Percentiles rank a stretch among this genome's conserved stretches.
Evolutionary conservation across 2,329 filamentous ascomycete species (phyloP).

Genomic region (Myriosclerotinia curreyana): DNA sequence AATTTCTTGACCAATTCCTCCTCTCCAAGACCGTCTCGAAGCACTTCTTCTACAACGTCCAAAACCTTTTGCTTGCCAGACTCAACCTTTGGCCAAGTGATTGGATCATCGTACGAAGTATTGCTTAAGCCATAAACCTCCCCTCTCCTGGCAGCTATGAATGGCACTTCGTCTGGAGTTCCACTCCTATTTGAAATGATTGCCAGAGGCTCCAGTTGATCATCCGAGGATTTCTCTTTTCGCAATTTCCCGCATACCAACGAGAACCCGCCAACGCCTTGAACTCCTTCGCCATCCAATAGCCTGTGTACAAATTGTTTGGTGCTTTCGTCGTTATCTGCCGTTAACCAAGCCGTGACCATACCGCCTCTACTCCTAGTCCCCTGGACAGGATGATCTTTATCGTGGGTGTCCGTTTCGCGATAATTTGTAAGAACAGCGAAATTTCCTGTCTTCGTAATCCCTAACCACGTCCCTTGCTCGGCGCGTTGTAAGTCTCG

Average conservation of each 20-base stretch:
- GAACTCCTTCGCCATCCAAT: slow-evolving; percentile 51
- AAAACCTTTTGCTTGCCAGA: slow-evolving; percentile 43
- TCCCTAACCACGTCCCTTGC: slow-evolving; percentile 64
- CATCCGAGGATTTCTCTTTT: slow-evolving; percentile 33
- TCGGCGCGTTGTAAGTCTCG: slow-evolving; percentile 60
- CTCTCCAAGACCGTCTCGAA: slow-evolving; percentile 44
- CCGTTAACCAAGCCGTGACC: slow-evolving; percentile 60
- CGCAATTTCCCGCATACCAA: slow-evolving; percentile 62
- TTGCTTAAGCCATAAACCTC: slow-evolving; percentile 62
- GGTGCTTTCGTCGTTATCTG: slow-evolving; percentile 48
- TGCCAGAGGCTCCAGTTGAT: slow-evolving; percentile 49
- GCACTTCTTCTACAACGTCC: slow-evolving; percentile 44
- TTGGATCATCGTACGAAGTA: slow-evolving; percentile 52
- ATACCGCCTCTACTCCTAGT: slow-evolving; percentile 60
- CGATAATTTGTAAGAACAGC: slow-evolving; percentile 67
- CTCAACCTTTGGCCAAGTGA: slow-evolving; percentile 60
- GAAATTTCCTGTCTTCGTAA: slow-evolving; percentile 57
- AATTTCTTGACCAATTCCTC: slow-evolving; percentile 51
- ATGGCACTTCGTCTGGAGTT: slow-evolving; percentile 53
- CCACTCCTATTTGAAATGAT: slow-evolving; percentile 61
- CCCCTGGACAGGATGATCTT: slow-evolving; percentile 52
- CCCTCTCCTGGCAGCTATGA: slow-evolving; percentile 52
- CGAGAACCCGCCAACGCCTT: slow-evolving; percentile 64
- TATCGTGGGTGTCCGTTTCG: slow-evolving; percentile 51
- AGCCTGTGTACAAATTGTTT: slow-evolving; percentile 52